Evolutionary conservation across 305 asterid genomes (phyloP), one percentile per base, ranked within the genome.

Genomic region (Fraxinus floribunda): DNA sequence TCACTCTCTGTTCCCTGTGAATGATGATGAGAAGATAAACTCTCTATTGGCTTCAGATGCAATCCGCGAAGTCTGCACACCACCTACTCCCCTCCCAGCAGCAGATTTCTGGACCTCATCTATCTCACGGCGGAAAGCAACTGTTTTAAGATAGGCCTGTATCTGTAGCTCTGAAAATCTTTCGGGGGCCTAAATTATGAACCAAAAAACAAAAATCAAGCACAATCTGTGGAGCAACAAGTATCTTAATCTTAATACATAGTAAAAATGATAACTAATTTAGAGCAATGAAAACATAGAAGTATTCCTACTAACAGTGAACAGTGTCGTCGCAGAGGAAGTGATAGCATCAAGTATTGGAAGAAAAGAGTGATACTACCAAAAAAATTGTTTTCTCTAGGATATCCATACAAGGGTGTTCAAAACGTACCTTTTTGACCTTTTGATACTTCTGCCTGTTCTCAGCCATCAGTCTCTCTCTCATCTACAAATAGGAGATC

Each of bases 401-500:
- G 34, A 24, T 11, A 52, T n/a, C 64, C 41, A 41, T 7, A 32
- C 38, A 29, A 26, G 77, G 75, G 35, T 55, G 46, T 77, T 68
- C 44, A 16, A 39, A 26, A 68, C 8, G 9, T 88, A 97, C 99
- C 98, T 97, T 94, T 92, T 97, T 97, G 80, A 97, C 97, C 88
- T 93, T 92, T 88, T 97, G 99, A 90, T 97, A 97, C 91, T 90
- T 93, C 84, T 93, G 97, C 82, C 99, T 91, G 87, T 94, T 97
- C 90, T 94, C 99, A n/a, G 98, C 98, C 98, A 97, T 94, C 88
- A 94, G 88, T 81, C 98, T 91, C 91, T 97, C 99, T 86, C 99
- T 93, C 99, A 94, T 97, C 99, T 97, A 88, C 85, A 86, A 84
- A 83, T 68, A 90, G 79, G 82, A 80, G 80, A 82, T 78, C 44